Evolutionary conservation across 331 rosid species (phyloP).

Genomic region (Malus hybrid): DNA sequence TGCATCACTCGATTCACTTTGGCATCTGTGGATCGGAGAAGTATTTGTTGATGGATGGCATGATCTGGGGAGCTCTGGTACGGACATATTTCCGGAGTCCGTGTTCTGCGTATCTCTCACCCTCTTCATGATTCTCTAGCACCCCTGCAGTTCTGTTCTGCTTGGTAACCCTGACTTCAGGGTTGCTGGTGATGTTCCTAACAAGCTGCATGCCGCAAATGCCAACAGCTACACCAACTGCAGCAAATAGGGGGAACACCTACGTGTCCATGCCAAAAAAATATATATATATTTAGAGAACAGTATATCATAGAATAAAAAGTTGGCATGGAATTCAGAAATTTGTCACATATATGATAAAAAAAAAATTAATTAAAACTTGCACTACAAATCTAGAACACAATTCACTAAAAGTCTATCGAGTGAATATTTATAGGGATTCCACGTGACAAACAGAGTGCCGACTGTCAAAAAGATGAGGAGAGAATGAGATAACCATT

Average conservation of each 20-base stretch:
- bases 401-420: too few relatives aligned
- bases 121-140: conserved; percentile 77
- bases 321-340: too few relatives aligned
- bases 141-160: conserved; percentile 83
- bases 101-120: conserved; percentile 66
- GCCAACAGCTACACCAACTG: conserved; percentile 76
- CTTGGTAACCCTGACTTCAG: conserved; percentile 90
- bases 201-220: conserved; percentile 80
- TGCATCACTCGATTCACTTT: background rate
- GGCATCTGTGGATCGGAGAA: conserved; percentile 46
- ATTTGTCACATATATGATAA: too few relatives aligned
- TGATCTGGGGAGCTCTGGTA: conserved; percentile 48
- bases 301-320: background rate
- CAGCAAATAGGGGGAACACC: conserved; percentile 83
- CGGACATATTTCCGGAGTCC: conserved; percentile 68
- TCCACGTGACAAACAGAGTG: too few relatives aligned
- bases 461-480: too few relatives aligned
- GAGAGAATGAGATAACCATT: too few relatives aligned
- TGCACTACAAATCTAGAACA: background rate
- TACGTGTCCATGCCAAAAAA: conserved; percentile 25
- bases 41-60: conserved; percentile 81
- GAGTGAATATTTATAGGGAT: too few relatives aligned
- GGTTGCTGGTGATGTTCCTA: conserved; percentile 67
- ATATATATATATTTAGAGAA: background rate
- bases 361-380: background rate